Evolutionary conservation across 345 rosid species (phyloP).

Genomic region (Citrus cavaleriei): DNA sequence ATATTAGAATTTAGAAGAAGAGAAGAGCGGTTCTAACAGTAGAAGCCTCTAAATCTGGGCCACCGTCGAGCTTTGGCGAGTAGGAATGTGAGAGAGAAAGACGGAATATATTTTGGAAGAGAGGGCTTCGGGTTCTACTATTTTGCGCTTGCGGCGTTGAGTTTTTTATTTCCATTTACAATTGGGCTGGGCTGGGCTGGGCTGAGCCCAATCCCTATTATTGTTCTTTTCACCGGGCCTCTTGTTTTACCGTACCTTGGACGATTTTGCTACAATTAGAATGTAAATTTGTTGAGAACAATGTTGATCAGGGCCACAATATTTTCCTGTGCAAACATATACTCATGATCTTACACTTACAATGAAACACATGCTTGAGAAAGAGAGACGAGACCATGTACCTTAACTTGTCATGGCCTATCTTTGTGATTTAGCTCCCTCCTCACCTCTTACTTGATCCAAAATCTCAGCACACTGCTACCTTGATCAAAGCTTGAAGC

Average conservation of each 20-base stretch:
- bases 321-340: too few species aligned
- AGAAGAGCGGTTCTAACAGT: conserved; percentile 7
- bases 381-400: too few species aligned
- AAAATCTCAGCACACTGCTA: too few species aligned
- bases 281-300: too few species aligned
- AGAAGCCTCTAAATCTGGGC: conserved; percentile 30
- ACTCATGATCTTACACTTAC: too few species aligned
- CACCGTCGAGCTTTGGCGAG: conserved; percentile 12
- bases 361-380: too few species aligned
- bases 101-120: background rate
- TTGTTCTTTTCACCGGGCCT: background rate
- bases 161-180: background rate
- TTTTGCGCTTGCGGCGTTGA: background rate
- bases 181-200: conserved; percentile 3
- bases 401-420: too few species aligned
- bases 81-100: background rate
- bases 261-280: too few species aligned
- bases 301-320: too few species aligned
- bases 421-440: too few species aligned
- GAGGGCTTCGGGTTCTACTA: background rate
- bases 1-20: background rate
- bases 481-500: too few species aligned
- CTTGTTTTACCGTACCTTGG: background rate
- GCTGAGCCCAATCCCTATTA: background rate
- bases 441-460: too few species aligned